Evolutionary conservation across 2,329 filamentous ascomycete genomes (phyloP), one percentile per base, ranked within the genome.

Genomic region (Aspergillus sp.): DNA sequence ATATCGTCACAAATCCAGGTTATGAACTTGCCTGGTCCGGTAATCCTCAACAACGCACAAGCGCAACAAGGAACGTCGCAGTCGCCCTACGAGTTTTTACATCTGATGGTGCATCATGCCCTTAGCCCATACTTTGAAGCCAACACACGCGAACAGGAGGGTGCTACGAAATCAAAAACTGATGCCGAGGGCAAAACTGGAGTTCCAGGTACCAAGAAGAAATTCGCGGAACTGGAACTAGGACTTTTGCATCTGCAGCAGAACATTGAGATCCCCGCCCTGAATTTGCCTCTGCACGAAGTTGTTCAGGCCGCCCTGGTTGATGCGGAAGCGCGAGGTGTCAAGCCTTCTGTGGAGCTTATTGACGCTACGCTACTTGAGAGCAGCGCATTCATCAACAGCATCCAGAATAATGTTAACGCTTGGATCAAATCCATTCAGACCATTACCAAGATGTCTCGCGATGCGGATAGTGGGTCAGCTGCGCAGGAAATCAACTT

Each of bases 381-480:
- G 57, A 95, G 97, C 75, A 96, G 91, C 68, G 86, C 87, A 11
- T 96, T 99, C 65, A 87, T 97, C 68, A 99, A 99, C 76, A 92
- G 89, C 66, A 81, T 99, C 38, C 95, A 98, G 72, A 89, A 90
- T 50, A 95, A 89, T 48, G 95, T 98, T 59, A 99, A 98, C 74
- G 88, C 89, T 62, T 99, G 95, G 95, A 99, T 99, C 78, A 96
- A 96, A 78, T 96, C 93, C 11, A 99, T 99, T 63, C 93, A 97
- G 73, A 89, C 89, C 48, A 96, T 97, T 66, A 99, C 95, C 39
- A 96, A 96, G 77, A 89, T 96, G 80, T 91, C 91, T 41, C 87
- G 92, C 68, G 95, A 99, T 67, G 87, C 91, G 1, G 71, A 88
- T 73, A 82, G 84, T 63, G 83, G 87, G 32, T 96, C 92, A 20